These are phyloP conservation scores for Verticillium alfalfae DNA, from an alignment of 2,329 filamentous ascomycete species.

Conservation along the genomic window DNA sequence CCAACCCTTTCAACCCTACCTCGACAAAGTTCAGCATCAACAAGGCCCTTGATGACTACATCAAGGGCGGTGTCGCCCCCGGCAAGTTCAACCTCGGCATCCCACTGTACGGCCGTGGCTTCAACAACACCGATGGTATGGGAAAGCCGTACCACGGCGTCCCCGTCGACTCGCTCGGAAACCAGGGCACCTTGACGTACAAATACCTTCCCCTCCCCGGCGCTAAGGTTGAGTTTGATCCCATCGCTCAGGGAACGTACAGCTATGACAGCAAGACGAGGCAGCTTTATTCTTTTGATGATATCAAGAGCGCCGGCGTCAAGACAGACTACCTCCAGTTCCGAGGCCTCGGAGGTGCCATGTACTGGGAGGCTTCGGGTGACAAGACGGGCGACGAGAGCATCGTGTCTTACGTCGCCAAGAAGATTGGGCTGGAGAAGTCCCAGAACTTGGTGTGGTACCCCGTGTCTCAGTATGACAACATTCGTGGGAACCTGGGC, in stretches of 20 bases:
- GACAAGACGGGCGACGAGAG: slow-evolving; percentile 51
- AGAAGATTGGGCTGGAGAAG: slow-evolving; percentile 1
- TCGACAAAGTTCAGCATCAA: slow-evolving; percentile 66
- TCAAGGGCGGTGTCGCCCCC: slow-evolving; percentile 48
- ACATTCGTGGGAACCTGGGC: neutral
- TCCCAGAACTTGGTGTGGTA: slow-evolving; percentile 5
- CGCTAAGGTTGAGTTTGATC: slow-evolving; percentile 52
- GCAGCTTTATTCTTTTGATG: slow-evolving; percentile 70
- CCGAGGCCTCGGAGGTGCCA: slow-evolving; percentile 63
- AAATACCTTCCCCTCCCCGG: slow-evolving; percentile 64
- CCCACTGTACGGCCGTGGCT: slow-evolving; percentile 47
- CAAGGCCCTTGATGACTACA: slow-evolving; percentile 59
- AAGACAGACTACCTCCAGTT: slow-evolving; percentile 64
- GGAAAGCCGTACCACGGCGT: slow-evolving; percentile 60
- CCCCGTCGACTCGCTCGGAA: slow-evolving; percentile 65
- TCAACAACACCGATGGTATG: slow-evolving; percentile 49
- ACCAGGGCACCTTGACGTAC: slow-evolving; percentile 69
- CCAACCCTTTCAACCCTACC: slow-evolving; percentile 40
- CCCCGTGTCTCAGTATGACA: slow-evolving; percentile 4
- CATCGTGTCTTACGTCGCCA: slow-evolving; percentile 4
- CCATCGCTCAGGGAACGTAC: slow-evolving; percentile 59
- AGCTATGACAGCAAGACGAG: slow-evolving; percentile 57
- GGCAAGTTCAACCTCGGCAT: slow-evolving; percentile 69
- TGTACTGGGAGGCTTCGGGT: slow-evolving; percentile 80
- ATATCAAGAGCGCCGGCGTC: slow-evolving; percentile 47